Base-by-base conservation (phyloP, 805 yeast genomes). In the Metschnikowia shivogae region DNA sequence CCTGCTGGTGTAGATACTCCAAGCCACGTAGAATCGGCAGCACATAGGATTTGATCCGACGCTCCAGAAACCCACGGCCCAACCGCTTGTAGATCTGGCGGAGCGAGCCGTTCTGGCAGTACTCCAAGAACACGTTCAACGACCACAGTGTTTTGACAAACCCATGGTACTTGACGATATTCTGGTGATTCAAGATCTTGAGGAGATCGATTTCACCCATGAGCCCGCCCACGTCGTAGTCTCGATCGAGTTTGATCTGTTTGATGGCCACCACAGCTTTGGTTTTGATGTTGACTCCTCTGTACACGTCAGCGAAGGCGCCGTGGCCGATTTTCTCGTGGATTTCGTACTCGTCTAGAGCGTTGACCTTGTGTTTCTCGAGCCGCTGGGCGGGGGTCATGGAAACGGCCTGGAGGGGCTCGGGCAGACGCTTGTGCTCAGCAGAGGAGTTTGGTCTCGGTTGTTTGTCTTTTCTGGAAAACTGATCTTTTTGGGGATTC, bases 261-360 rank as follows among this genome's bases (percentile, higher is more conserved):
- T 89, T 89, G 20, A 89, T 79, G 1, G 96, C 96, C 4, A 87
- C 86, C 2, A 81, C 73, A 43, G 80, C 82, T 6, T 80, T 79
- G 0, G 90, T 85, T 43, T 68, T 70, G 47, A 75, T 64, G 55
- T 89, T 86, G 26, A 81, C 66, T 0, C 92, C 96, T 47, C 78
- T 76, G 63, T 83, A 89, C 4, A 92, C 97, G 33, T 79, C 78
- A 1, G 97, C 98, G 61, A 81, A 89, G 0, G 97, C 97, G 1
- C 99, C 99, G 48, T 78, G 78, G 3, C 98, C 99, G 2, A 93
- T 71, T 31, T 84, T 75, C 39, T 81, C 84, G 39, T 74, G 71
- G 54, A 82, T 69, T 26, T 70, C 69, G 56, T 77, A 81, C 43
- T 73, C 73, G 36, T 73, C 78, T 17, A 75, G 62, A 2, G 74